phyloP scores from a whole-genome alignment of 2,329 filamentous ascomycete species.

The Colletotrichum melonis region DNA sequence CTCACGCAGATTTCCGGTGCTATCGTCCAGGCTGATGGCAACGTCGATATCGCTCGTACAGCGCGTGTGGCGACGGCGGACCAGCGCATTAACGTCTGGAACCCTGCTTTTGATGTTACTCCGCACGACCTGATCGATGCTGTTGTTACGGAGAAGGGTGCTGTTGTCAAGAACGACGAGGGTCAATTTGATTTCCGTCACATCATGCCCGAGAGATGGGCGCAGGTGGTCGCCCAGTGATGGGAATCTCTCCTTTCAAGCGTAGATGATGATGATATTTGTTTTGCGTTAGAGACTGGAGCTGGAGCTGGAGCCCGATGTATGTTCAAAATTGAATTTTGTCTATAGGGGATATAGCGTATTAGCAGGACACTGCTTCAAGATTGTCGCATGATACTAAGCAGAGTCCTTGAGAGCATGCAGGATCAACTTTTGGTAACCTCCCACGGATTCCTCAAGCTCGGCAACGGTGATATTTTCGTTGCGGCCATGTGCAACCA shows the following conservation, averaged over 20 bases:
- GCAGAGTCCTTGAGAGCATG: conserved; percentile 55
- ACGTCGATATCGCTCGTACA: conserved; percentile 70
- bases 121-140: conserved; percentile 90
- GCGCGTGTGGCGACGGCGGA: conserved; percentile 84
- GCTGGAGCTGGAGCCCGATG: neutral
- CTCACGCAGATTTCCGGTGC: conserved; percentile 88
- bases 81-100: conserved; percentile 88
- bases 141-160: conserved; percentile 92
- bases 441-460: conserved; percentile 81
- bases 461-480: conserved; percentile 83
- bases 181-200: conserved; percentile 75
- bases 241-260: neutral
- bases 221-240: conserved; percentile 40
- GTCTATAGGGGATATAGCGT: neutral
- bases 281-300: neutral
- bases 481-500: conserved; percentile 88
- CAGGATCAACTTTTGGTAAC: conserved; percentile 78
- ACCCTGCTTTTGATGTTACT: conserved; percentile 96
- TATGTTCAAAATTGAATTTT: neutral
- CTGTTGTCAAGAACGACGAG: conserved; percentile 79
- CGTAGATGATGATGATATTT: neutral
- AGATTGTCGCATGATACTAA: neutral
- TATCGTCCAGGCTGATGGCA: conserved; percentile 71
- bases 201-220: conserved; percentile 68
- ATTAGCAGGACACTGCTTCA: neutral